phyloP scores from a whole-genome alignment of 2,329 filamentous ascomycete species.

The Achaetomium macrosporum region DNA sequence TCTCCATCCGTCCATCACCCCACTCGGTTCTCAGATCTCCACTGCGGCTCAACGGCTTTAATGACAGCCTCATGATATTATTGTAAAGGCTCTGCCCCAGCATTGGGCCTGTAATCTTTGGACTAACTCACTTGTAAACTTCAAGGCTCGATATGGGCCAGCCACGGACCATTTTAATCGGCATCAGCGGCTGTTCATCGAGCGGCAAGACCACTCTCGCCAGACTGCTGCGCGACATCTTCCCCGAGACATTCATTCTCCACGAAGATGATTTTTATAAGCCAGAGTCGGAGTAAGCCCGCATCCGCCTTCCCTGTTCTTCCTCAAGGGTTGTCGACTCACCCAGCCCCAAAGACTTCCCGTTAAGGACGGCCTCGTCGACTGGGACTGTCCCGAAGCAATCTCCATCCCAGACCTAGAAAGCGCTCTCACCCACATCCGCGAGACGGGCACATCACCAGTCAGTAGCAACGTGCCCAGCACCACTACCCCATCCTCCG shows the following conservation, averaged over 20 bases:
- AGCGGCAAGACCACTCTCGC: constrained; percentile 94
- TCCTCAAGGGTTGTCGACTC: background rate
- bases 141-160: constrained; percentile 27
- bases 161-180: constrained; percentile 60
- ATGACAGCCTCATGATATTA: background rate
- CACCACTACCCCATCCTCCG: background rate
- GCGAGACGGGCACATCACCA: constrained; percentile 58
- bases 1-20: too few species aligned
- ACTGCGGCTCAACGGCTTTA: background rate
- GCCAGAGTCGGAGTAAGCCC: constrained; percentile 61
- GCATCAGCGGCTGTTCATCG: constrained; percentile 83
- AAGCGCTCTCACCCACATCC: constrained; percentile 64
- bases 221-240: constrained; percentile 74
- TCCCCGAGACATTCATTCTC: constrained; percentile 72
- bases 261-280: constrained; percentile 97
- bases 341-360: constrained; percentile 42
- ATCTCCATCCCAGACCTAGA: constrained; percentile 66
- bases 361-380: constrained; percentile 56
- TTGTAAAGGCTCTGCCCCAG: background rate
- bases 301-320: background rate
- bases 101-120: background rate
- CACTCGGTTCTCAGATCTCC: too few species aligned
- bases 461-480: constrained; percentile 36
- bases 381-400: constrained; percentile 88
- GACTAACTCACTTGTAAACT: background rate